Conservation (phyloP, 768 basidiomycete species). For the Mycena metata region DNA sequence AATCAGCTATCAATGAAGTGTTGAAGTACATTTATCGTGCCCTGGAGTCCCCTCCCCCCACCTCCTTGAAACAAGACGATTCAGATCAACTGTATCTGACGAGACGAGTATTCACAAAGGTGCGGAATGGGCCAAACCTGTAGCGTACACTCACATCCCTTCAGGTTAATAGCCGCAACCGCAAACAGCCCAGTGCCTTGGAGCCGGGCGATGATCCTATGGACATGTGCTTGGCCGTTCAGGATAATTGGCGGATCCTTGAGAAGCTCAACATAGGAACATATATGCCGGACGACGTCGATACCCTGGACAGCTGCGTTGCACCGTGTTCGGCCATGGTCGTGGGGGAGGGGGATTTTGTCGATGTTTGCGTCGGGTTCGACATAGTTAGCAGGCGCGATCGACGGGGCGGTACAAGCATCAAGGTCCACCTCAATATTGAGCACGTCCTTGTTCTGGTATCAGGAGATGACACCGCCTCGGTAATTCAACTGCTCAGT, state of each 20-base stretch:
- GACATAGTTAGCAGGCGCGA: neutral
- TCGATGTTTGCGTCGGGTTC: conserved; percentile 8
- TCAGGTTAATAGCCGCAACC: neutral
- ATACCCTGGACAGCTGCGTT: neutral
- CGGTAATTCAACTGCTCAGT: too few species aligned
- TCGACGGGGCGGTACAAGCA: too few species aligned
- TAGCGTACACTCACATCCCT: too few species aligned
- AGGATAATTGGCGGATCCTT: neutral
- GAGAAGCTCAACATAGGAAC: neutral
- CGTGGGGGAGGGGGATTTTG: neutral
- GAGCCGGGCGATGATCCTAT: conserved; percentile 6
- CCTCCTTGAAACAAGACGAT: too few species aligned
- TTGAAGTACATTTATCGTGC: too few species aligned
- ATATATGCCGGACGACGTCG: neutral
- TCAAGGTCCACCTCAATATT: neutral
- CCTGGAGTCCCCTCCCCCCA: too few species aligned
- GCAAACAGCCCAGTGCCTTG: neutral
- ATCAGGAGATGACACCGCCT: too few species aligned
- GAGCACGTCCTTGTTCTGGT: conserved; percentile 11
- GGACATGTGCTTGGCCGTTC: neutral
- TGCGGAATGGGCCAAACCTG: too few species aligned
- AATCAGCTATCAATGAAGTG: too few species aligned
- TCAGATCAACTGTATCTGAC: too few species aligned
- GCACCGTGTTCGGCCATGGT: neutral
- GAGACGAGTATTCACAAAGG: too few species aligned